Base-by-base conservation (phyloP, 2,329 filamentous ascomycete genomes). In the Fusarium sp. region DNA sequence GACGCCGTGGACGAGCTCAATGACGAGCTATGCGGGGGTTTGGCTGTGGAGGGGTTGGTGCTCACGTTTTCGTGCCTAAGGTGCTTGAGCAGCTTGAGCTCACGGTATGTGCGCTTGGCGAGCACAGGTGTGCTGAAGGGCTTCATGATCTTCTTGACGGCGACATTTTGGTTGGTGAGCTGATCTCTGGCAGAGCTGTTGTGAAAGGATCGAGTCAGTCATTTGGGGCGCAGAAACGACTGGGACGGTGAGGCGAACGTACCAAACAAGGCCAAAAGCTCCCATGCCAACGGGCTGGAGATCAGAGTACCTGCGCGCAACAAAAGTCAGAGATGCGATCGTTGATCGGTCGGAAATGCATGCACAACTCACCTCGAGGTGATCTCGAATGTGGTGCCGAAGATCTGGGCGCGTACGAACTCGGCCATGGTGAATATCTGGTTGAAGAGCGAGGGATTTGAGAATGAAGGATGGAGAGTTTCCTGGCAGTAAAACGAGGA, bases 61-160 rank as follows among this genome's bases (percentile, higher is more conserved):
- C 80, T 54, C 81, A 97, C 95, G 84, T 99, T 99, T 84, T 99
- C 96, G 81, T 99, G 96, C 79, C 91, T 91, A 66, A 99, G 86
- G 79, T 99, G 96, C 86, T 98, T 99, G 77, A 99, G 86, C 69
- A 99, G 88, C 86, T 98, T 99, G 79, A 99, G 85, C 82, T 99
- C 96, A 78, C 96, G 91, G 81, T 99, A 99, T 72, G 96, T 99
- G 79, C 96, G 90, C 86, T 99, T 99, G 62, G 96, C 96, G 48
- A 99, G 87, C 62, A 99, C 96, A 2, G 96, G 95, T n/a, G 96
- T 99, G 87, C 95, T 98, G 84, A 99, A 99, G 11, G 96, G 96
- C 86, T 98, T 99, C 95, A 99, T 98, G 79, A 99, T 99, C 89
- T 99, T 99, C 89, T 99, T 99, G 80, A 99, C 95, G 63, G 96